These are phyloP conservation scores for Trapa incisa DNA, from an alignment of 345 rosid species.

Conservation along the genomic window DNA sequence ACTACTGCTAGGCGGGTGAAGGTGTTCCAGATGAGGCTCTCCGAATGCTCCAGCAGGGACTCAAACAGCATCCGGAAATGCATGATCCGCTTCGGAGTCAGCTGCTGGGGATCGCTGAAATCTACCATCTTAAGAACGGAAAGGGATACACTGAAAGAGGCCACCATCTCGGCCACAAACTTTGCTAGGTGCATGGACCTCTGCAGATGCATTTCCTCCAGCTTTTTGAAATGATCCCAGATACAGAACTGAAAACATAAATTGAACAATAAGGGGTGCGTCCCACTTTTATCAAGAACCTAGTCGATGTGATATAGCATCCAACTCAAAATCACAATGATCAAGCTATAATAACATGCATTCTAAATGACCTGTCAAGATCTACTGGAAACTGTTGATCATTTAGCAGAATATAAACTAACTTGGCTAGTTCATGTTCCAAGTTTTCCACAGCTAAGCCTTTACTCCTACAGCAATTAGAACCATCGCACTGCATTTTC, in stretches of 20 bases:
- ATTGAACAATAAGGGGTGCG: not conserved
- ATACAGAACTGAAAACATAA: conserved; percentile 49
- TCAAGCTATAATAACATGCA: not conserved
- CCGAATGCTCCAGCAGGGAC: conserved; percentile 53
- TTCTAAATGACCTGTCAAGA: not conserved
- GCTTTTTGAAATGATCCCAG: conserved; percentile 84
- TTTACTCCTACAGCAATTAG: not conserved
- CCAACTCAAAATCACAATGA: not conserved
- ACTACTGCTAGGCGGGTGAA: conserved; percentile 58
- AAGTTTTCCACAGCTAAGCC: not conserved
- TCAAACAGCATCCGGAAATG: conserved; percentile 79
- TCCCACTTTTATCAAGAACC: not conserved
- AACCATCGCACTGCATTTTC: not conserved
- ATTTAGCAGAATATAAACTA: not conserved
- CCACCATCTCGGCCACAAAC: conserved; percentile 69
- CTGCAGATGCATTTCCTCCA: conserved; percentile 52
- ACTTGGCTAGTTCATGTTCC: not conserved
- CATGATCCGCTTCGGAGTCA: conserved; percentile 57
- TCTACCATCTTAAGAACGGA: conserved; percentile 59
- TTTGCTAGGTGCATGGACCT: conserved; percentile 87
- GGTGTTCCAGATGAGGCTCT: conserved; percentile 55
- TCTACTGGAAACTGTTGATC: not conserved
- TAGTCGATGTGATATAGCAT: not conserved
- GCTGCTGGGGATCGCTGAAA: conserved; percentile 34
- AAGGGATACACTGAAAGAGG: conserved; percentile 58